phyloP scores from a whole-genome alignment of 208 protist species.

The Phytomonas sp. region DNA sequence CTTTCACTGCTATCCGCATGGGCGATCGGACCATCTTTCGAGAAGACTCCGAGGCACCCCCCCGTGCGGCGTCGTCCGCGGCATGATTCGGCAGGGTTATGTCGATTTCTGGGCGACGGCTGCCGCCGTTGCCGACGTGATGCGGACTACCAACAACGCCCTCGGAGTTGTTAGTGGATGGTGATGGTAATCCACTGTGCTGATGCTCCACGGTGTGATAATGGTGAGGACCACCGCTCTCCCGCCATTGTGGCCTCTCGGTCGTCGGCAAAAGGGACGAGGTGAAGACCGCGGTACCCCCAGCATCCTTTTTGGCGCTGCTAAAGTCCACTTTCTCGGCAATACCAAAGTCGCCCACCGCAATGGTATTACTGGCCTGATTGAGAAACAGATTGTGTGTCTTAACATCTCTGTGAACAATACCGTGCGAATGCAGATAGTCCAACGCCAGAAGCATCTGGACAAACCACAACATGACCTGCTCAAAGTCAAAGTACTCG shows the following conservation, averaged over 20 bases:
- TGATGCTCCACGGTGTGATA: background rate
- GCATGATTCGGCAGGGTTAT: background rate
- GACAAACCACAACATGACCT: conserved; percentile 79
- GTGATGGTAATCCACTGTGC: conserved; percentile 2
- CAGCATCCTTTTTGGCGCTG: background rate
- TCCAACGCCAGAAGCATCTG: conserved; percentile 74
- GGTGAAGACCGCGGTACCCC: no score
- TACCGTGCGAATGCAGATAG: conserved; percentile 66
- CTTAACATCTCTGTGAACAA: conserved; percentile 88
- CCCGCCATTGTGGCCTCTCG: background rate
- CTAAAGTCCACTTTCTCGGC: conserved; percentile 56
- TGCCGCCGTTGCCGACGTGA: background rate
- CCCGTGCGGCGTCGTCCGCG: background rate
- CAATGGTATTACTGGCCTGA: conserved; percentile 31
- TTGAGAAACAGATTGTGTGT: conserved; percentile 87
- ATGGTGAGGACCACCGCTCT: conserved; percentile 12
- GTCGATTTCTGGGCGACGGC: background rate
- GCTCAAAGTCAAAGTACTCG: conserved; percentile 49
- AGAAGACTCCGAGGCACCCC: conserved; percentile 3
- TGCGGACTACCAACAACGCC: background rate
- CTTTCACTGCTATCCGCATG: conserved; percentile 62
- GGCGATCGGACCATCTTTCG: background rate
- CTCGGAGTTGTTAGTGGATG: background rate
- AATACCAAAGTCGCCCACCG: conserved; percentile 86
- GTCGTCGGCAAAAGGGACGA: no score